Evolutionary conservation across 2,329 filamentous ascomycete genomes (phyloP), one percentile per base, ranked within the genome.

Genomic region (Thermoascus crustaceus): DNA sequence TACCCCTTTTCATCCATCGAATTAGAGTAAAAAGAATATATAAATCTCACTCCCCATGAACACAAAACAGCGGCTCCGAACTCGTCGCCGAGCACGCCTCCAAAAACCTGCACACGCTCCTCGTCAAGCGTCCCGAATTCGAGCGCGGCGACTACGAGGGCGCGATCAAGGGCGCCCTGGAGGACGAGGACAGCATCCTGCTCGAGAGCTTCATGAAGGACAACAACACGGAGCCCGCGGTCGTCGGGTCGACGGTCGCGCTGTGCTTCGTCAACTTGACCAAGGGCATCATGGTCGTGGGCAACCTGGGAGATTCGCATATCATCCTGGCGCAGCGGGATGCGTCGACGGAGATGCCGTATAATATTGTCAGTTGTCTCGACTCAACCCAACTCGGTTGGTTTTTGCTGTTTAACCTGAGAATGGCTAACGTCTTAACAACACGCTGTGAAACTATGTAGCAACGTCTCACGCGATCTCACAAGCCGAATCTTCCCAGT

Each of bases 301-400:
- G 50, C 14, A 60, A 58, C 32, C 42, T 60, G 7, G 57, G 57
- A 8, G 57, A 60, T 40, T 59, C 57, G 30, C 55, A 58, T 45
- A 53, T 57, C 31, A 45, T 58, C 14, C 34, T 60, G 13, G 57
- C 52, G 3, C 51, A 59, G 38, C 47, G 50, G n/a, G 48, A 52
- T 32, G 44, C 40, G n/a, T 41, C 37, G 30, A 49, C 47, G 8
- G 49, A 55, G 5, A 39, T 35, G 20, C 47, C 55, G 26, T 53
- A 45, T 37, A 46, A 48, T 34, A 45, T 49, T 20, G 51, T 52
- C 29, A 19, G 46, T 34, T 27, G 11, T 23, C 24, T n/a, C 7
- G 11, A 6, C 11, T 32, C 17, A 20, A 34, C n/a, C n/a, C n/a
- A n/a, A n/a, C n/a, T n/a, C n/a, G n/a, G n/a, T n/a, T n/a, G n/a